These are phyloP conservation scores for Chlorella sp. DNA, from an alignment of 139 green algal species.

Conservation along the genomic window DNA sequence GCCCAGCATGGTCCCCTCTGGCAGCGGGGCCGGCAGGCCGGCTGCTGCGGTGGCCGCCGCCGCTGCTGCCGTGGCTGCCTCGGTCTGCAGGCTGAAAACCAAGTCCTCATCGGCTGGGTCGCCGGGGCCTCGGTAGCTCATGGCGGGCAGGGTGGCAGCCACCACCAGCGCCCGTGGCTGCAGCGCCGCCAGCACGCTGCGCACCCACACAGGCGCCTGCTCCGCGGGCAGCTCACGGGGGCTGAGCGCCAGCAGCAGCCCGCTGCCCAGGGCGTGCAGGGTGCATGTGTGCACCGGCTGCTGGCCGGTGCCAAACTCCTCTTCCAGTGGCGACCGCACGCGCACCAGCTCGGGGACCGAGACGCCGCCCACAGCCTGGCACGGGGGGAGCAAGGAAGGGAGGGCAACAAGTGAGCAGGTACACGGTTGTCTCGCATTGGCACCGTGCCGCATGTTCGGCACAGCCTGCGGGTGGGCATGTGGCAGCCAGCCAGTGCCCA, in stretches of 20 bases:
- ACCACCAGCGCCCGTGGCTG: background rate
- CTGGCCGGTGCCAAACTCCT: constrained; percentile 14
- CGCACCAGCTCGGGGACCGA: constrained; percentile 32
- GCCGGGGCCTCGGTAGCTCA: constrained; percentile 45
- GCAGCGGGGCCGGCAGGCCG: constrained; percentile 23
- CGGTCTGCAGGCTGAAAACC: constrained; percentile 19
- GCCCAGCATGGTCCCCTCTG: constrained; percentile 15
- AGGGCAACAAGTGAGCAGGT: no score
- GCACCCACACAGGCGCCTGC: constrained; percentile 31
- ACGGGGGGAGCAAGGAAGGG: no score
- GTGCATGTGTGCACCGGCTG: constrained; percentile 29
- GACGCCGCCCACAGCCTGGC: constrained; percentile 23
- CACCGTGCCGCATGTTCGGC: no score
- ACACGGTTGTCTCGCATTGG: no score
- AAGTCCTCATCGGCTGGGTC: constrained; percentile 39
- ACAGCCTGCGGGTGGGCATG: no score
- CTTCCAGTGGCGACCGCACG: constrained; percentile 10
- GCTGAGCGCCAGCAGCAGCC: background rate
- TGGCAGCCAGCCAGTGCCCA: no score
- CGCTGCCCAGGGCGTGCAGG: background rate
- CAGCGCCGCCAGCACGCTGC: constrained; percentile 8
- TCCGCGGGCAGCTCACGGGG: constrained; percentile 20
- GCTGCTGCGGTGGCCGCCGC: background rate
- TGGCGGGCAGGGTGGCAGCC: constrained; percentile 20
- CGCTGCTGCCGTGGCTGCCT: background rate